Percentiles rank a stretch among this genome's conserved stretches.
phyloP scores from a whole-genome alignment of 805 yeast species.

The Zygotorulaspora danielsina region DNA sequence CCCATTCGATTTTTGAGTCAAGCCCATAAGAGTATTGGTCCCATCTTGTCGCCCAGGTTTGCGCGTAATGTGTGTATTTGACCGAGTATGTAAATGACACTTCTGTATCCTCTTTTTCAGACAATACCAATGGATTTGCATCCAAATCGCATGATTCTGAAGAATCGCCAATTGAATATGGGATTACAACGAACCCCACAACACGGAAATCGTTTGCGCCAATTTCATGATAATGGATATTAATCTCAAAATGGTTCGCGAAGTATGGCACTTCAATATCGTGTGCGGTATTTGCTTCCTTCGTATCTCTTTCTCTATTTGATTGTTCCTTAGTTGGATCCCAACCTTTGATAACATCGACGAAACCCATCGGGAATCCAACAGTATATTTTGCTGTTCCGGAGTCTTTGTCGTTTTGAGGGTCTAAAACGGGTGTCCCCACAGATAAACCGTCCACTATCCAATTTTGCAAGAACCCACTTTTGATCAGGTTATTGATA shows the following conservation, averaged over 20 bases:
- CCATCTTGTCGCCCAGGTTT: constrained; percentile 98
- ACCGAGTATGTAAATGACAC: constrained; percentile 88
- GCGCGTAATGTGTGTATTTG: constrained; percentile 58
- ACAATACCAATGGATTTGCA: constrained; percentile 44
- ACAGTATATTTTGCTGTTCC: constrained; percentile 63
- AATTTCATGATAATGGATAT: constrained; percentile 78
- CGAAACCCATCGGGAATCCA: constrained; percentile 75
- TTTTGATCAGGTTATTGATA: constrained; percentile 71
- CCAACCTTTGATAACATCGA: constrained; percentile 44
- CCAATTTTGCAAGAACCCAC: constrained; percentile 89
- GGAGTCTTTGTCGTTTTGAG: constrained; percentile 39
- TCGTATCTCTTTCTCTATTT: constrained; percentile 17
- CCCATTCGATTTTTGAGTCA: constrained; percentile 95
- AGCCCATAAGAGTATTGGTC: constrained; percentile 89
- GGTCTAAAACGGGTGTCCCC: constrained; percentile 58
- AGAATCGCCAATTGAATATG: constrained; percentile 52
- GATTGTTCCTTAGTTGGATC: constrained; percentile 13
- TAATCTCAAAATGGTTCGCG: constrained; percentile 75
- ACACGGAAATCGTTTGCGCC: constrained; percentile 68
- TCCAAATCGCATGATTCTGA: constrained; percentile 35
- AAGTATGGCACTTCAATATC: constrained; percentile 49
- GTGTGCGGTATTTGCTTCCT: constrained; percentile 15
- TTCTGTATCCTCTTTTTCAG: constrained; percentile 45
- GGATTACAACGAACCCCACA: constrained; percentile 81
- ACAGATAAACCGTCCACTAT: constrained; percentile 92